phyloP scores from a whole-genome alignment of 106 monocot genomes.

The Apostasia ramifera region DNA sequence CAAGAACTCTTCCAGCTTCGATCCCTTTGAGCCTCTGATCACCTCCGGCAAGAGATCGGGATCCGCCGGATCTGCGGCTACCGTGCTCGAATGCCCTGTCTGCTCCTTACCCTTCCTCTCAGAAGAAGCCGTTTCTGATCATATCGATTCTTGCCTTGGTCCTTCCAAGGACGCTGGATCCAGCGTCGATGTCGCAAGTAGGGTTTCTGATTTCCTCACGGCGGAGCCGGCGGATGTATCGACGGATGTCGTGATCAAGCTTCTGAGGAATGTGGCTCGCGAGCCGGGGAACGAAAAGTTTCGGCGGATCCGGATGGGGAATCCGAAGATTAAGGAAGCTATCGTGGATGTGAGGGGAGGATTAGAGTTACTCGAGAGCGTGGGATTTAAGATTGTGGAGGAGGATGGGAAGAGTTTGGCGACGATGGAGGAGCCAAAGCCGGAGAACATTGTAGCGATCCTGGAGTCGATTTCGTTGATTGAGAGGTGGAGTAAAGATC shows the following conservation, averaged over 20 bases:
- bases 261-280: slow-evolving; percentile 52
- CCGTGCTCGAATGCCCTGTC: slow-evolving; percentile 40
- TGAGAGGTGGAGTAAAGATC: slow-evolving; percentile 34
- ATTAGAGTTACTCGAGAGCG: slow-evolving; percentile 59
- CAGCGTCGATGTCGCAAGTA: background rate
- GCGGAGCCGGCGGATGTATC: slow-evolving; percentile 24
- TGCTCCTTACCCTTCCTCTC: slow-evolving; percentile 42
- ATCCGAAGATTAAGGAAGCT: slow-evolving; percentile 85
- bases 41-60: slow-evolving; percentile 18
- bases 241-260: slow-evolving; percentile 46
- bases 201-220: slow-evolving; percentile 39
- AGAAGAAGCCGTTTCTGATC: slow-evolving; percentile 41
- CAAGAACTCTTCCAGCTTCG: slow-evolving; percentile 16
- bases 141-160: slow-evolving; percentile 51
- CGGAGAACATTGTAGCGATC: slow-evolving; percentile 39
- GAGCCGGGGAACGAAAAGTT: slow-evolving; percentile 81
- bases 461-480: slow-evolving; percentile 38
- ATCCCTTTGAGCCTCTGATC: slow-evolving; percentile 32
- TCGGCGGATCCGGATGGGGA: slow-evolving; percentile 75
- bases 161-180: background rate
- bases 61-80: background rate
- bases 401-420: slow-evolving; percentile 85
- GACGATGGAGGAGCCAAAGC: slow-evolving; percentile 42
- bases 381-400: slow-evolving; percentile 62
- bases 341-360: slow-evolving; percentile 57